Evolutionary conservation across 2,329 filamentous ascomycete genomes (phyloP), one percentile per base, ranked within the genome.

Genomic region (Corniculantispora saksenae): DNA sequence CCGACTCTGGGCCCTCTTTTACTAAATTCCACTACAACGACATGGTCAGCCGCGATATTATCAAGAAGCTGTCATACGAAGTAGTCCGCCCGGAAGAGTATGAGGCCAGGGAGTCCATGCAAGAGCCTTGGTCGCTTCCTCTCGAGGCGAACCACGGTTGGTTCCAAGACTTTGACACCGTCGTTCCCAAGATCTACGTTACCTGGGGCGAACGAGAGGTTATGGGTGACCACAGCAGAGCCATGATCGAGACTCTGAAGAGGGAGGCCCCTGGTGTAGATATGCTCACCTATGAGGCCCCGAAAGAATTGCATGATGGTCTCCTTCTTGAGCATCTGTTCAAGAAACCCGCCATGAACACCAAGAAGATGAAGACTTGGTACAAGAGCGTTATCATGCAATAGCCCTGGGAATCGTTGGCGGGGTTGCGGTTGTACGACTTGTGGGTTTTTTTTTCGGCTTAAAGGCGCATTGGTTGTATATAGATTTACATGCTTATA

Each of bases 301-400:
- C 45, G 0, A 53, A 48, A 45, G 61, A 48, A 8, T 45, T 61
- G 12, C 64, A 66, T 29, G 76, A 77, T 21, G 76, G 74, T 50
- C 71, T 78, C 12, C 40, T 76, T 21, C 48, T 77, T 12, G 74
- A 78, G 65, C 71, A 71, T 5, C 55, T 70, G 35, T 56, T 63
- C 19, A 66, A 66, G 12, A 48, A 67, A 1, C 68, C 72, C 4
- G 75, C 73, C 2, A 67, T 71, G 35, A 74, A 74, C 8, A 77
- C 73, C 5, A 66, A 65, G 17, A 64, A 71, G 48, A 77, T 78
- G 75, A 72, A 70, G 65, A 69, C 66, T 0, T 78, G 76, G 76
- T 71, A 70, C 66, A 69, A 67, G 61, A 15, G 47, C n/a, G 58
- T 65, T 6, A 63, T 71, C 40, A 32, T 56, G 2, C 25, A 55